Percentiles rank a stretch among this genome's conserved stretches.
These are phyloP conservation scores for Aeminium ludgeri DNA, from an alignment of 495 filamentous ascomycete genomes.

Conservation along the genomic window DNA sequence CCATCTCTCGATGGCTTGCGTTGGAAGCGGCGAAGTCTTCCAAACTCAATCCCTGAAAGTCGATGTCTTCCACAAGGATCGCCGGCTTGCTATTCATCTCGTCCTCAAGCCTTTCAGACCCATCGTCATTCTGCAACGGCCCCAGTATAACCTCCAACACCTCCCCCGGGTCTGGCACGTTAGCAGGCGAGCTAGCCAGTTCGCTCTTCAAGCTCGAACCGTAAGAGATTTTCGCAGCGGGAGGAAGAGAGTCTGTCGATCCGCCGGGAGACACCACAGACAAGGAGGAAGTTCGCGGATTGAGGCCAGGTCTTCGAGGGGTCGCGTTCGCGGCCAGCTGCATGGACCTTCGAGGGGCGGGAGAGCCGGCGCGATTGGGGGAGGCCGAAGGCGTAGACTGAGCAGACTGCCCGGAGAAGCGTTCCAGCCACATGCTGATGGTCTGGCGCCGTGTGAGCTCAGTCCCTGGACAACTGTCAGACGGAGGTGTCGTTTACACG, in stretches of 20 bases:
- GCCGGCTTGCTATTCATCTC: slow-evolving; percentile 25
- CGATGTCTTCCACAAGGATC: slow-evolving; percentile 44
- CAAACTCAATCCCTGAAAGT: slow-evolving; percentile 62
- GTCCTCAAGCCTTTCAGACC: slow-evolving; percentile 12
- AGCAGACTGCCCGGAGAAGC: slow-evolving; percentile 56
- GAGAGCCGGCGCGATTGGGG: slow-evolving; percentile 51
- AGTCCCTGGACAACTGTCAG: no score
- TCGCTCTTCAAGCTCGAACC: slow-evolving; percentile 46
- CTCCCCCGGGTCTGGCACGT: slow-evolving; percentile 50
- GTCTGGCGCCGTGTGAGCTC: no score
- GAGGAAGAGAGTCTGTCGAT: slow-evolving; percentile 56
- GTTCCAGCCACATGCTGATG: slow-evolving; percentile 81
- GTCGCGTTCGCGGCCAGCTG: slow-evolving; percentile 38
- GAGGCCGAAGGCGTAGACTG: slow-evolving; percentile 43
- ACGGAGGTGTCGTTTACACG: no score
- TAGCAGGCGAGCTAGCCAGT: slow-evolving; percentile 31
- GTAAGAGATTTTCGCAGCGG: slow-evolving; percentile 43
- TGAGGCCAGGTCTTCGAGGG: slow-evolving; percentile 40
- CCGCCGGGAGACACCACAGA: slow-evolving; percentile 49
- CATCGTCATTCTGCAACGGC: slow-evolving; percentile 21
- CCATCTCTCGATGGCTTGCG: no score
- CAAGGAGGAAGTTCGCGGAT: slow-evolving; percentile 46
- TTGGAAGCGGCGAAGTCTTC: slow-evolving; percentile 54
- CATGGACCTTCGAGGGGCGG: slow-evolving; percentile 46
- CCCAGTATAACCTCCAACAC: slow-evolving; percentile 59